Evolutionary conservation across 1,139 yeast species (phyloP).

Genomic region (Scheffersomyces segobiensis): DNA sequence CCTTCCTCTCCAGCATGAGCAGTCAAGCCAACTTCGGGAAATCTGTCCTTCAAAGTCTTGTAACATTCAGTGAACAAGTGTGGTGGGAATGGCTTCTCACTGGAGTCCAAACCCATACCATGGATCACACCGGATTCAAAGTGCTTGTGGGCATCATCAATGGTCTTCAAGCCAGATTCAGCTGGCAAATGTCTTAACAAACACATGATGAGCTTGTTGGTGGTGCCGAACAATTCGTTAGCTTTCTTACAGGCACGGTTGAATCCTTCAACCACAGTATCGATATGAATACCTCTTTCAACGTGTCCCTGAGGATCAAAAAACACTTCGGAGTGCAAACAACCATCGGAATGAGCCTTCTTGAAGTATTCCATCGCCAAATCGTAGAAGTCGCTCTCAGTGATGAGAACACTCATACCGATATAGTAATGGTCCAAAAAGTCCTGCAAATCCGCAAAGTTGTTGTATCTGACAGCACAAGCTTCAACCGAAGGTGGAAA

Average conservation of each 20-base stretch:
- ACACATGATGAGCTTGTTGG: constrained; percentile 77
- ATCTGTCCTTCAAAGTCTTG: constrained; percentile 40
- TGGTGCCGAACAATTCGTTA: constrained; percentile 53
- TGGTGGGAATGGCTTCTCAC: constrained; percentile 78
- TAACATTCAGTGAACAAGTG: constrained; percentile 64
- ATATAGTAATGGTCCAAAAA: constrained; percentile 75
- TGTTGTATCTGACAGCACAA: constrained; percentile 56
- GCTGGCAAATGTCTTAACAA: constrained; percentile 72
- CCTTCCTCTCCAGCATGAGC: constrained; percentile 93
- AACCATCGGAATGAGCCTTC: constrained; percentile 61
- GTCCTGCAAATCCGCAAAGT: constrained; percentile 69
- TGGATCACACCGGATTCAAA: constrained; percentile 58
- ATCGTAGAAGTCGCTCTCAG: constrained; percentile 67
- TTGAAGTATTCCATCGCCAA: constrained; percentile 73
- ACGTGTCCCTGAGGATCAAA: constrained; percentile 86
- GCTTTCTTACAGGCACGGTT: constrained; percentile 65
- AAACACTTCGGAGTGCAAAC: constrained; percentile 68
- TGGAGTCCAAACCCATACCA: constrained; percentile 76
- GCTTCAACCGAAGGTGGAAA: constrained; percentile 59
- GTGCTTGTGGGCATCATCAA: constrained; percentile 50
- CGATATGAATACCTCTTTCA: constrained; percentile 61
- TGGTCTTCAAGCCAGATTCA: constrained; percentile 54
- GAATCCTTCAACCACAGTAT: constrained; percentile 63
- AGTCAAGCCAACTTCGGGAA: constrained; percentile 59
- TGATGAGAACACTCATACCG: constrained; percentile 70